These are phyloP conservation scores for Pseudopediastrum boryanum DNA, from an alignment of 139 green algal genomes.

Conservation along the genomic window DNA sequence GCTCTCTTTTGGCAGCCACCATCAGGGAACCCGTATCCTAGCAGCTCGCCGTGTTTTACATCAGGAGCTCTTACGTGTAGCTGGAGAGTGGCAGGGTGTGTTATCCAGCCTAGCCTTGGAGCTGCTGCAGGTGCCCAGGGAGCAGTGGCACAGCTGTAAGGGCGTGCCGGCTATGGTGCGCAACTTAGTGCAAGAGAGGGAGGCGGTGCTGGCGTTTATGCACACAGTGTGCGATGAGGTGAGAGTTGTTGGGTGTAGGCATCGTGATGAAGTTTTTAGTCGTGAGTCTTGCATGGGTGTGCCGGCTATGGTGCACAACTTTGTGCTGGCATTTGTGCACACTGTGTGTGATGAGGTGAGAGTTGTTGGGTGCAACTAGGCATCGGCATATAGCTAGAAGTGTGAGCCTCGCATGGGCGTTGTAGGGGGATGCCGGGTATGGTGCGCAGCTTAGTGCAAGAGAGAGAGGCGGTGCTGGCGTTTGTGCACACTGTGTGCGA, in stretches of 20 bases:
- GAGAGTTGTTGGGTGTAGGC: no score
- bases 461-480: slow-evolving; percentile 34
- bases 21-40: neutral
- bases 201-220: slow-evolving; percentile 33
- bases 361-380: no score
- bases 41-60: slow-evolving; percentile 2
- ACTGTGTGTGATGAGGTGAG: slow-evolving; percentile 27
- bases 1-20: neutral
- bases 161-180: slow-evolving; percentile 21
- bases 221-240: slow-evolving; percentile 31
- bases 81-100: slow-evolving; percentile 28
- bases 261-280: no score
- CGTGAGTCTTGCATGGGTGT: no score
- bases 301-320: slow-evolving; percentile 25
- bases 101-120: slow-evolving; percentile 37
- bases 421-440: slow-evolving; percentile 8
- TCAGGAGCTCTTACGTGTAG: slow-evolving; percentile 22
- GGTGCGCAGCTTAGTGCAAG: slow-evolving; percentile 23
- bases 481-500: slow-evolving; percentile 30
- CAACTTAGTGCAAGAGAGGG: slow-evolving; percentile 32
- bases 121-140: slow-evolving; percentile 35
- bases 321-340: slow-evolving; percentile 29
- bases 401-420: no score
- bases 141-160: slow-evolving; percentile 21
- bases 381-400: no score